Percentiles rank a stretch among this genome's conserved stretches.
These are phyloP conservation scores for Alternaria infectoria DNA, from an alignment of 2,329 filamentous ascomycete genomes.

Conservation along the genomic window DNA sequence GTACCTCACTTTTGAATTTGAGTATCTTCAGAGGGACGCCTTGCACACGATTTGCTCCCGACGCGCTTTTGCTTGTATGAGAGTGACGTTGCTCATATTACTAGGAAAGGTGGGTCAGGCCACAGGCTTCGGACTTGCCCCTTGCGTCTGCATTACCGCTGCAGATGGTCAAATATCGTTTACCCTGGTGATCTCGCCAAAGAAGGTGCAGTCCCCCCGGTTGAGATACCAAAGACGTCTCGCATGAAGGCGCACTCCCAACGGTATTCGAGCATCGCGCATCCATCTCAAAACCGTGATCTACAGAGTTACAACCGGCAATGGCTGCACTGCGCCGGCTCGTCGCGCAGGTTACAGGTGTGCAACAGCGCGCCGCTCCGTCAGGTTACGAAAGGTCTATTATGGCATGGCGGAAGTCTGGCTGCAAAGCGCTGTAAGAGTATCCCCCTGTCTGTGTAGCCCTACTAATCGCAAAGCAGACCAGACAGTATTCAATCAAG, in stretches of 20 bases:
- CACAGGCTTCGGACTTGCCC: slow-evolving; percentile 20
- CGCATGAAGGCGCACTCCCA: slow-evolving; percentile 15
- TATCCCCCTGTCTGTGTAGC: slow-evolving; percentile 40
- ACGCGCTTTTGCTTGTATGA: slow-evolving; percentile 22
- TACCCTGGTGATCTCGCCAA: not conserved
- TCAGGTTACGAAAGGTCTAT: slow-evolving; percentile 28
- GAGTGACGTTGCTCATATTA: slow-evolving; percentile 21
- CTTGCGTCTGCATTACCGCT: slow-evolving; percentile 36
- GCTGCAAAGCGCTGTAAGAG: slow-evolving; percentile 29
- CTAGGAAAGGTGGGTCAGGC: slow-evolving; percentile 13
- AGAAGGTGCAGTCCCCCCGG: slow-evolving; percentile 14
- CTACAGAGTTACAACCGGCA: slow-evolving; percentile 20
- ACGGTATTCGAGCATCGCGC: slow-evolving; percentile 18
- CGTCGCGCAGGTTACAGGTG: slow-evolving; percentile 33
- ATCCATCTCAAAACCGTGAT: slow-evolving; percentile 20
- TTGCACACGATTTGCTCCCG: slow-evolving; percentile 10
- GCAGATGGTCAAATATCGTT: slow-evolving; percentile 14
- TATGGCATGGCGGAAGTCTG: slow-evolving; percentile 21
- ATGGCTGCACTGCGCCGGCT: slow-evolving; percentile 29
- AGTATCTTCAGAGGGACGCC: not conserved
- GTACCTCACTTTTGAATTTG: slow-evolving; percentile 7
- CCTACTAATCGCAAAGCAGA: slow-evolving; percentile 36
- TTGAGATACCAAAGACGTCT: slow-evolving; percentile 20
- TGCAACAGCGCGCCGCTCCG: slow-evolving; percentile 24
- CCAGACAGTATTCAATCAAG: slow-evolving; percentile 40